A percentile compares a stretch with the other conserved stretches of the same genome.
Conservation (phyloP, 1,284 basidiomycete genomes). For the Naganishia albida region DNA sequence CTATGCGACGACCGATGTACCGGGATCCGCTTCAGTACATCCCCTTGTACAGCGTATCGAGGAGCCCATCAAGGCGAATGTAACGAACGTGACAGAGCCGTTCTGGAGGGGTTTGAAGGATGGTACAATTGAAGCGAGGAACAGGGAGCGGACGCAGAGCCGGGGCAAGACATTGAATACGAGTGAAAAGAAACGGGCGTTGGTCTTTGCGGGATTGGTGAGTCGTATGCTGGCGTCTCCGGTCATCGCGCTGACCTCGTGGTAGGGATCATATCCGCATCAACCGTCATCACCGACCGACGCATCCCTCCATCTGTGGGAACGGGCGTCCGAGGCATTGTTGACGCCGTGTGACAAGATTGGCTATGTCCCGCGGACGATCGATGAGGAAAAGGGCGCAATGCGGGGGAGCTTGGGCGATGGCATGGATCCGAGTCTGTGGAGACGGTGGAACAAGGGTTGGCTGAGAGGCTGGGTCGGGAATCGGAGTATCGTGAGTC, state of each 20-base stretch:
- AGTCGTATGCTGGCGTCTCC: slow-evolving; percentile 30
- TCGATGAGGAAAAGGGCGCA: slow-evolving; percentile 37
- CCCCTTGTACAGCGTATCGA: background rate
- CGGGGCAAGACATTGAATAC: slow-evolving; percentile 21
- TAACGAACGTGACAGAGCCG: slow-evolving; percentile 6
- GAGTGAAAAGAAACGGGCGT: slow-evolving; percentile 36
- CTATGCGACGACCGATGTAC: background rate
- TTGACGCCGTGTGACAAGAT: slow-evolving; percentile 47
- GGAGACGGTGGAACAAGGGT: slow-evolving; percentile 39
- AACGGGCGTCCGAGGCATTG: slow-evolving; percentile 50
- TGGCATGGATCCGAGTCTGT: slow-evolving; percentile 36
- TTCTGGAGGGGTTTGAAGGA: slow-evolving; percentile 19
- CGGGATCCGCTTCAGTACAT: background rate
- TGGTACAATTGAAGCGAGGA: slow-evolving; percentile 8
- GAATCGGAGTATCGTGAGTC: slow-evolving; percentile 38
- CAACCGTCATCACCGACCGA: slow-evolving; percentile 49
- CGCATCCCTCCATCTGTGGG: slow-evolving; percentile 49
- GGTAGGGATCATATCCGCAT: slow-evolving; percentile 52
- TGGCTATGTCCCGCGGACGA: slow-evolving; percentile 40
- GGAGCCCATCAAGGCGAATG: background rate
- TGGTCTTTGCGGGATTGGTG: slow-evolving; percentile 52
- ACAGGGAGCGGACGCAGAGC: background rate
- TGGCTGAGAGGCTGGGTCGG: slow-evolving; percentile 53
- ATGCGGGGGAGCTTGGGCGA: slow-evolving; percentile 46
- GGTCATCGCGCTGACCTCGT: background rate